Conservation (phyloP, 257 asterid species). For the Haberlea rhodopensis region DNA sequence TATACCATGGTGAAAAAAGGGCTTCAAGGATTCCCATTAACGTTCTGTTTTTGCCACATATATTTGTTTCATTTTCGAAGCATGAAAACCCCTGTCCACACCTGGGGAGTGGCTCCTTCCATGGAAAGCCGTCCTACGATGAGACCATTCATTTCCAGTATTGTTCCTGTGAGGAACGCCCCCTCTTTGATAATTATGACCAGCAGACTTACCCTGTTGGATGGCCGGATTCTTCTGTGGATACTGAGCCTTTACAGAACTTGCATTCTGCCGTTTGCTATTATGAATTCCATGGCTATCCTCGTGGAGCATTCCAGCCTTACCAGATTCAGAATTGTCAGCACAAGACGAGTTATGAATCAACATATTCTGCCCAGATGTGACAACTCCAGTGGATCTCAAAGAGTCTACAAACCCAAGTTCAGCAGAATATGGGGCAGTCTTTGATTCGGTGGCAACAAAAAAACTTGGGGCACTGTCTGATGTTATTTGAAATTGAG, state of each 20-base stretch:
- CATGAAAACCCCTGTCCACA: slow-evolving; percentile 51
- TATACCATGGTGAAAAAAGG: slow-evolving; percentile 12
- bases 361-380: slow-evolving; percentile 38
- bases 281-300: slow-evolving; percentile 22
- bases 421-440: slow-evolving; percentile 46
- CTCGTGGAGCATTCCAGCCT: slow-evolving; percentile 27
- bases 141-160: slow-evolving; percentile 60
- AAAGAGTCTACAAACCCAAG: slow-evolving; percentile 51
- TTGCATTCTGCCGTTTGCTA: slow-evolving; percentile 35
- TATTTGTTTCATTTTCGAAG: slow-evolving; percentile 73
- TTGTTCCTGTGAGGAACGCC: slow-evolving; percentile 54
- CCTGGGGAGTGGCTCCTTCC: slow-evolving; percentile 65
- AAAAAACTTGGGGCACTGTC: slow-evolving; percentile 40
- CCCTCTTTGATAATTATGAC: slow-evolving; percentile 57
- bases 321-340: slow-evolving; percentile 42
- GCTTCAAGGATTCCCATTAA: slow-evolving; percentile 33
- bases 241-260: slow-evolving; percentile 40
- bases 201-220: slow-evolving; percentile 43
- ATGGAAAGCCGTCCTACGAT: slow-evolving; percentile 72
- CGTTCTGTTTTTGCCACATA: slow-evolving; percentile 78
- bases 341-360: slow-evolving; percentile 39
- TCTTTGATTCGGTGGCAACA: slow-evolving; percentile 39
- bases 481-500: slow-evolving; percentile 51
- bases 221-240: slow-evolving; percentile 47
- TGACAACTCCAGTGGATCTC: slow-evolving; percentile 32